These are phyloP conservation scores for Apodospora peruviana DNA, from an alignment of 495 filamentous ascomycete genomes.

Conservation along the genomic window DNA sequence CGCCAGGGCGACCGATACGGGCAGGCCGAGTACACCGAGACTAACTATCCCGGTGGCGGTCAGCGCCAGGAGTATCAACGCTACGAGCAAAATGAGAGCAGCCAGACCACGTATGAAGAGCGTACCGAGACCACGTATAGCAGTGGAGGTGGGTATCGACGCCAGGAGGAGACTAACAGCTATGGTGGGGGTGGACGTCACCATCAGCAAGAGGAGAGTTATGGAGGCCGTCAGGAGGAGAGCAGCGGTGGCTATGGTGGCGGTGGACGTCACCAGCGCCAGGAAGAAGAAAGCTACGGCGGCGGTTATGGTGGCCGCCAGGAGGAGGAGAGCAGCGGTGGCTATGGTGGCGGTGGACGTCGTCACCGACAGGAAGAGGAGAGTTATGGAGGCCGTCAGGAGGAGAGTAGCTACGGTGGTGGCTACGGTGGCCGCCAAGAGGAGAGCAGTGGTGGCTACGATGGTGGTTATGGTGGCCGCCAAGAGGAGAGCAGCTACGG, in stretches of 20 bases:
- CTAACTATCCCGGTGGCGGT: constrained; percentile 35
- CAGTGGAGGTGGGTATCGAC: constrained; percentile 9
- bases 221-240: background rate
- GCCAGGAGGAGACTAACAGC: constrained; percentile 19
- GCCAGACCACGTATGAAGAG: constrained; percentile 26
- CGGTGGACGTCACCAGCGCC: constrained; percentile 1
- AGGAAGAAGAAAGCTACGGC: constrained; percentile 1
- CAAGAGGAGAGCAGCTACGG: background rate
- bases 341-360: background rate
- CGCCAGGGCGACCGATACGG: constrained; percentile 41
- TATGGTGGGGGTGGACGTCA: constrained; percentile 1
- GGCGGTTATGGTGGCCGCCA: background rate
- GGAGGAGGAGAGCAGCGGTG: background rate
- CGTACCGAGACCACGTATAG: constrained; percentile 23
- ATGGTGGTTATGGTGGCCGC: background rate
- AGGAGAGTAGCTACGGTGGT: background rate
- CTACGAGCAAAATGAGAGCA: constrained; percentile 31
- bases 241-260: background rate
- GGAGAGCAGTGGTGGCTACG: background rate
- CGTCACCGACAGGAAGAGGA: background rate
- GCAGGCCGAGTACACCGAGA: constrained; percentile 41
- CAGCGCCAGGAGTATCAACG: constrained; percentile 37
- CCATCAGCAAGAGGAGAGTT: constrained; percentile 16
- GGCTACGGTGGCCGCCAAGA: background rate
- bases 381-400: background rate